A percentile compares a stretch with the other conserved stretches of the same genome.
These are phyloP conservation scores for Fusarium bactridioides DNA, from an alignment of 2,329 filamentous ascomycete species.

Conservation along the genomic window DNA sequence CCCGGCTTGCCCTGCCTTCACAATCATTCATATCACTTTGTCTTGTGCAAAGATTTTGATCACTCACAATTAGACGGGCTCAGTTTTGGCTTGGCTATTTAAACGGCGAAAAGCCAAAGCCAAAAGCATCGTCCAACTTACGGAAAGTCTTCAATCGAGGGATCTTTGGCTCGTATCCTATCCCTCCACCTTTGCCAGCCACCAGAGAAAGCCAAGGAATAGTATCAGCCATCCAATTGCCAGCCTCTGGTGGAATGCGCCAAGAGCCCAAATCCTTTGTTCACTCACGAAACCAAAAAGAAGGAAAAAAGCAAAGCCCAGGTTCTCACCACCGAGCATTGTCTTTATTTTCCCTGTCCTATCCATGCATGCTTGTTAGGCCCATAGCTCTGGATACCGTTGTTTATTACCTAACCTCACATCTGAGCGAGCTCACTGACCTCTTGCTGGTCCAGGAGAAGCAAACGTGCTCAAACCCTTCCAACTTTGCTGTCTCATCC, in stretches of 20 bases:
- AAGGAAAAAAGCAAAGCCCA: neutral
- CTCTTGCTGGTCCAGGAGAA: slow-evolving; percentile 26
- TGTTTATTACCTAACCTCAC: neutral
- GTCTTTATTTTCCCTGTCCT: neutral
- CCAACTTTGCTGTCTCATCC: slow-evolving; percentile 16
- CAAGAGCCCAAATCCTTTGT: slow-evolving; percentile 36
- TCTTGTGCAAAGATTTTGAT: neutral
- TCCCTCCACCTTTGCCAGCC: slow-evolving; percentile 29
- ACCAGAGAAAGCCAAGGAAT: slow-evolving; percentile 19
- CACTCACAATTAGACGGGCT: neutral
- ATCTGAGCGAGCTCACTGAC: slow-evolving; percentile 35
- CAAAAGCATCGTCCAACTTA: neutral
- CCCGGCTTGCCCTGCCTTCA: neutral
- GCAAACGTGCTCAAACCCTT: slow-evolving; percentile 33
- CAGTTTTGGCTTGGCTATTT: neutral
- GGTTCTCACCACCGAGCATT: slow-evolving; percentile 11
- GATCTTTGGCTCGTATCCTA: neutral
- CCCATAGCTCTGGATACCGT: neutral
- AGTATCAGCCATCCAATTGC: slow-evolving; percentile 33
- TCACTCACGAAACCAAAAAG: slow-evolving; percentile 14
- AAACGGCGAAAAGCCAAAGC: neutral
- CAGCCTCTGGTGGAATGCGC: slow-evolving; percentile 31
- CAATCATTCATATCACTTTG: neutral
- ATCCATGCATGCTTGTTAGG: neutral
- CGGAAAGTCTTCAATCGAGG: neutral